Conservation (phyloP, 164 flowering plant genomes). For the Aristolochia californica region DNA sequence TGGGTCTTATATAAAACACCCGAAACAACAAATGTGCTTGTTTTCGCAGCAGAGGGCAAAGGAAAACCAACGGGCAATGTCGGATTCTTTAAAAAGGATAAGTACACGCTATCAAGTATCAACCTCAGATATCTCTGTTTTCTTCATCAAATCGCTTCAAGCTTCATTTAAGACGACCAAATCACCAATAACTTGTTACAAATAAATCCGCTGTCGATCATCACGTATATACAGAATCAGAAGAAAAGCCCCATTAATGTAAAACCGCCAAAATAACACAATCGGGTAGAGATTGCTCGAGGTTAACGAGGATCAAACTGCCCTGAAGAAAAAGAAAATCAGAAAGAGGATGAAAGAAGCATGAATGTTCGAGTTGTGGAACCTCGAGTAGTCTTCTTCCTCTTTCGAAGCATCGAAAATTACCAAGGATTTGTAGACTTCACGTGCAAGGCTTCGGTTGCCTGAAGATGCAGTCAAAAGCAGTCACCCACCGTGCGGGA, state of each 20-base stretch:
- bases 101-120: too few species aligned
- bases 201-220: too few species aligned
- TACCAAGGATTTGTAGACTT: not conserved
- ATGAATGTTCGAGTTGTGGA: slow-evolving; percentile 5
- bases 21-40: too few species aligned
- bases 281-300: slow-evolving; percentile 5
- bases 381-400: slow-evolving; percentile 2
- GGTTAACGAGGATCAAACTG: slow-evolving; percentile 4
- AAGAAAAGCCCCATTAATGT: not conserved
- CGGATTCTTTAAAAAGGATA: too few species aligned
- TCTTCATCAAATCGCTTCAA: too few species aligned
- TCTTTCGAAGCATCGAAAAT: not conserved
- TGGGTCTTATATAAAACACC: too few species aligned
- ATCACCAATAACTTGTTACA: too few species aligned
- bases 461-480: slow-evolving; percentile 4
- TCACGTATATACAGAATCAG: too few species aligned
- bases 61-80: too few species aligned
- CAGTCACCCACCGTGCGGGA: not conserved
- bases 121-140: too few species aligned
- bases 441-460: slow-evolving; percentile 5
- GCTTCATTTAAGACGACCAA: too few species aligned
- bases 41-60: too few species aligned
- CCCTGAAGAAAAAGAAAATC: not conserved
- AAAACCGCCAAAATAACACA: not conserved
- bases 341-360: not conserved